Evolutionary conservation across 2,329 filamentous ascomycete genomes (phyloP), one percentile per base, ranked within the genome.

Genomic region (Erysiphe pulchra): DNA sequence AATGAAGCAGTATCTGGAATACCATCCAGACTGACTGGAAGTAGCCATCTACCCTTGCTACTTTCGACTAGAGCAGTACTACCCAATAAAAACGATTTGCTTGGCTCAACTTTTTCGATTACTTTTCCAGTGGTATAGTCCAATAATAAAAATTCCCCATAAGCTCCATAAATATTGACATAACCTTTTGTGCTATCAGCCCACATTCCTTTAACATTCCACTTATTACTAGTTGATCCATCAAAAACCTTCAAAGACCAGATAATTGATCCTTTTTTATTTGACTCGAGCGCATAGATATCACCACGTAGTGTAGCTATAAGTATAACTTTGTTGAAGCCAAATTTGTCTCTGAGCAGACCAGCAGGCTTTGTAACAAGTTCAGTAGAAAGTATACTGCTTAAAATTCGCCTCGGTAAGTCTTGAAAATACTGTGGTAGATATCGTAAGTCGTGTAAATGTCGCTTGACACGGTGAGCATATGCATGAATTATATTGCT

Each of bases 301-400:
- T 80, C 77, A 13, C 86, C 86, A 47, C 75, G 77, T 46, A 73
- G 69, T 1, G 86, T 93, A 6, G 79, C 85, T 44, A 93, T 65
- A 47, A 94, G 67, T 6, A 86, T 71, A 31, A 87, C 65, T 61
- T 93, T 92, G 59, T 82, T 78, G 61, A 94, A 87, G 4, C 87
- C 87, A 59, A 95, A 95, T 36, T 69, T 73, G 54, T 90, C 80
- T 14, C 75, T 69, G 16, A 65, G 63, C n/a, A 78, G 63, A 7
- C 66, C 65, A 28, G 64, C 60, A 17, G 59, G 58, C 12, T 57
- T 61, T 1, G 61, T 55, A 14, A 67, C 63, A 9, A 70, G 66
- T 0, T 71, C 70, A 31, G 75, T 73, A 24, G 62, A 62, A 7
- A 62, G 53, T 9, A 77, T 57, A 14, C 83, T 65, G 49, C 70